phyloP scores from a whole-genome alignment of 2,329 filamentous ascomycete genomes.

The Canariomyces notabilis region DNA sequence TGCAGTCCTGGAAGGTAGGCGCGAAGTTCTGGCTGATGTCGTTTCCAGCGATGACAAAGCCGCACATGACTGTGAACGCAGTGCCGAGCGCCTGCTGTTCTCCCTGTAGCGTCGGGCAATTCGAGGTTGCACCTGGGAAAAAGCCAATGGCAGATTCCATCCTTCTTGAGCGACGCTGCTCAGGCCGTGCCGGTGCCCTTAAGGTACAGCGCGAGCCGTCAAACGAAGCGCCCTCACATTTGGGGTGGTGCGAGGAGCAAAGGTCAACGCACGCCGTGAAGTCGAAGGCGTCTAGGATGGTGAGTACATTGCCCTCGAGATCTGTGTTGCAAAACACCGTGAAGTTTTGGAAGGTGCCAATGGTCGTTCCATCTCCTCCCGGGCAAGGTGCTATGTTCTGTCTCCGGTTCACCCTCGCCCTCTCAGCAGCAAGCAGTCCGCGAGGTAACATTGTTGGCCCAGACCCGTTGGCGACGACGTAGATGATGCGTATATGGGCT shows the following conservation, averaged over 20 bases:
- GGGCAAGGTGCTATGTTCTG: conserved; percentile 22
- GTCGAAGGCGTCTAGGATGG: conserved; percentile 20
- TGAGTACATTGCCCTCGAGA: conserved; percentile 22
- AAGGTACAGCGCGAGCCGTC: conserved; percentile 28
- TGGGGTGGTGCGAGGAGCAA: conserved; percentile 30
- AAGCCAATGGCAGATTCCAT: conserved; percentile 26
- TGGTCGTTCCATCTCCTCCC: conserved; percentile 25
- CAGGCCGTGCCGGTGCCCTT: conserved; percentile 16
- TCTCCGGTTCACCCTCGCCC: conserved; percentile 3
- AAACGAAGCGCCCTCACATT: conserved; percentile 27
- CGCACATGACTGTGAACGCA: conserved; percentile 25
- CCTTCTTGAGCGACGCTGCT: conserved; percentile 13
- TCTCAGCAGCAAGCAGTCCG: conserved; percentile 5
- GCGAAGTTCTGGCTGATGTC: conserved; percentile 29
- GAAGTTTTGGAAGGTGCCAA: conserved; percentile 27
- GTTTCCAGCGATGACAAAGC: conserved; percentile 26
- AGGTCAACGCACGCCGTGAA: conserved; percentile 27
- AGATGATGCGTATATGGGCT: not conserved
- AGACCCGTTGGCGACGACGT: conserved; percentile 12
- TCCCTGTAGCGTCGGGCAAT: conserved; percentile 24
- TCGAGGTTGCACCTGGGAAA: conserved; percentile 26
- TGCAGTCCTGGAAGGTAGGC: conserved; percentile 28
- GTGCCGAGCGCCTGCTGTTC: conserved; percentile 14
- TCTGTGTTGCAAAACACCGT: conserved; percentile 26
- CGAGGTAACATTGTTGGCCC: conserved; percentile 14